Evolutionary conservation across 768 basidiomycete genomes (phyloP), one percentile per base, ranked within the genome.

Genomic region (Termitomyces heimii): DNA sequence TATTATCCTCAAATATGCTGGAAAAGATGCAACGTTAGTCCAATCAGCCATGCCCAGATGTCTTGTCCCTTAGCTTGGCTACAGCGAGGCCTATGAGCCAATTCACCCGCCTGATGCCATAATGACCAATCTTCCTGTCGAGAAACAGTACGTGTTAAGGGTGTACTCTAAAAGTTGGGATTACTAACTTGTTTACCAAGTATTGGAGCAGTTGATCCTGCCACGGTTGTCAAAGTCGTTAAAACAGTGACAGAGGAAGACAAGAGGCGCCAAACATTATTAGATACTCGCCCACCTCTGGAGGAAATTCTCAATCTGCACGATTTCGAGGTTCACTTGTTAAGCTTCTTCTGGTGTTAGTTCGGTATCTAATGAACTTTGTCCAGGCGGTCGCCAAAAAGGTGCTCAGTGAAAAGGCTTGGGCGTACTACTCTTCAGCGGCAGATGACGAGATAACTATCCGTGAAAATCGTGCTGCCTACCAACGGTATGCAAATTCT

Each of bases 71-170:
- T 14, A 37, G 31, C 55, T 54, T 61, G 44, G 51, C 49, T 45
- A 53, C 59, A 88, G 84, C 10, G 78, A 50, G 13, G 91, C 87
- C 70, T 92, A 92, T 60, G 91, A 92, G 26, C 88, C 88, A 3
- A 91, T 95, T 49, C 94, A 95, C 65, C 92, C 92, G 4, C 90
- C 82, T 39, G 85, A 85, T 68, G 89, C 79, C 57, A 92, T 89
- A 60, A 84, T 77, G 16, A 84, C 80, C 22, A 82, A 93, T n/a
- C 68, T 94, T 31, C 86, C 87, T 10, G 78, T 77, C n/a, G 88
- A 93, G 62, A 93, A 92, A 67, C 89, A 92, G 85, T 88, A 60
- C 61, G 81, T 64, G 31, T 37, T 14, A 39, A 35, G 13, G 9
- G 2, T 14, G 2, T 14, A 50, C 35, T 26, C 49, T 24, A 18